Evolutionary conservation across 2,329 filamentous ascomycete species (phyloP).

Genomic region (Trichophyton schoenleinii): DNA sequence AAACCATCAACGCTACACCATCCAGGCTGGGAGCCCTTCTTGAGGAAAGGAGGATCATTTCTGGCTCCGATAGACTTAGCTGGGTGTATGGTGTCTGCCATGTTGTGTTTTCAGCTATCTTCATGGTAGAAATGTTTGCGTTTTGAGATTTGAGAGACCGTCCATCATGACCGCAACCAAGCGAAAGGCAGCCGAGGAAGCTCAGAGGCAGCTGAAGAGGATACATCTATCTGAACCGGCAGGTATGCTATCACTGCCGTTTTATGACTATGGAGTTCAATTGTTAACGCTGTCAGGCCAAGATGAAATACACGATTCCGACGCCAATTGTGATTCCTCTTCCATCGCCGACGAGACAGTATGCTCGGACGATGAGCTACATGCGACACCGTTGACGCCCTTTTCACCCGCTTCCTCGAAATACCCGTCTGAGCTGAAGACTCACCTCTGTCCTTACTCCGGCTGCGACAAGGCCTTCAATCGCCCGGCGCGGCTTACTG

Average conservation of each 20-base stretch:
- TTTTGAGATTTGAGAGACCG: not conserved
- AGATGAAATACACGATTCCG: not conserved
- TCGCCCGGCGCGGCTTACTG: constrained; percentile 64
- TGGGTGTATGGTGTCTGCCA: not conserved
- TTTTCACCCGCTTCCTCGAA: constrained; percentile 35
- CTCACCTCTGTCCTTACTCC: constrained; percentile 59
- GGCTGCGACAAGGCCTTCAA: constrained; percentile 77
- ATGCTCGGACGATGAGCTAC: constrained; percentile 10
- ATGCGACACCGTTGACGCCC: constrained; percentile 38
- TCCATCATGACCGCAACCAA: constrained; percentile 17
- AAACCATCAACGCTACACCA: not conserved
- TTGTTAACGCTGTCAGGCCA: constrained; percentile 8
- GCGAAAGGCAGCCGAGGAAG: constrained; percentile 22
- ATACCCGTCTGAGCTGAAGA: constrained; percentile 60
- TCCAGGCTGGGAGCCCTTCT: not conserved
- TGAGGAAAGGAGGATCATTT: not conserved
- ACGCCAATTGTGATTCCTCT: not conserved
- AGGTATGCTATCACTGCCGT: constrained; percentile 19
- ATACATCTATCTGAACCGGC: constrained; percentile 20
- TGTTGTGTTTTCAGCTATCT: not conserved
- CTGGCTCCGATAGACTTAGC: too few species aligned
- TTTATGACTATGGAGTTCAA: not conserved
- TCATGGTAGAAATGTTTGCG: not conserved
- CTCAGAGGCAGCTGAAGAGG: constrained; percentile 20
- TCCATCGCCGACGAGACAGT: not conserved